phyloP scores from a whole-genome alignment of 768 basidiomycete genomes.

The Kondoa malvinella region DNA sequence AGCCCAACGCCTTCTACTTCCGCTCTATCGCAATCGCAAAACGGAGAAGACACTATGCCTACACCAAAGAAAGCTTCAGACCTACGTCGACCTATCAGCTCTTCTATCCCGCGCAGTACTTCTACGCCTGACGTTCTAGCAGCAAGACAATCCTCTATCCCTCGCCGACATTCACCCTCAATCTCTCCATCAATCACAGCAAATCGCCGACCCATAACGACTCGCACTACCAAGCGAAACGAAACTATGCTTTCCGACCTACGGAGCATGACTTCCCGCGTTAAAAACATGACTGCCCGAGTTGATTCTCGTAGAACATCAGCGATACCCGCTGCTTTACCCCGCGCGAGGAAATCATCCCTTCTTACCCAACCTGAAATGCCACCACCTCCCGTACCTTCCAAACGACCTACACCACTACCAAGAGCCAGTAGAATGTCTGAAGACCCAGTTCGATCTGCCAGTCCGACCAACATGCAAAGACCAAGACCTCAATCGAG shows the following conservation, averaged over 20 bases:
- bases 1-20: background rate
- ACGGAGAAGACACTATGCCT: background rate
- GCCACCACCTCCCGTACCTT: background rate
- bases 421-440: background rate
- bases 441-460: background rate
- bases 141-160: background rate
- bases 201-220: background rate
- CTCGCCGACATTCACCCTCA: background rate
- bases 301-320: background rate
- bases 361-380: background rate
- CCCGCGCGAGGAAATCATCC: background rate
- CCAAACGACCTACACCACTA: background rate
- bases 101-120: background rate
- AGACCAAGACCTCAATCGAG: background rate
- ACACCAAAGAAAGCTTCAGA: background rate
- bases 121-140: background rate
- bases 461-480: background rate
- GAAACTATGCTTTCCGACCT: background rate
- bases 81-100: background rate
- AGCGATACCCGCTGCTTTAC: background rate
- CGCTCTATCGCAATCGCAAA: background rate
- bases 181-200: background rate
- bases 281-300: slow-evolving; percentile 3
- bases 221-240: background rate
- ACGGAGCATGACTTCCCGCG: background rate